These are phyloP conservation scores for Suhomyces coccinellae DNA, from an alignment of 1,139 yeast genomes.

Conservation along the genomic window DNA sequence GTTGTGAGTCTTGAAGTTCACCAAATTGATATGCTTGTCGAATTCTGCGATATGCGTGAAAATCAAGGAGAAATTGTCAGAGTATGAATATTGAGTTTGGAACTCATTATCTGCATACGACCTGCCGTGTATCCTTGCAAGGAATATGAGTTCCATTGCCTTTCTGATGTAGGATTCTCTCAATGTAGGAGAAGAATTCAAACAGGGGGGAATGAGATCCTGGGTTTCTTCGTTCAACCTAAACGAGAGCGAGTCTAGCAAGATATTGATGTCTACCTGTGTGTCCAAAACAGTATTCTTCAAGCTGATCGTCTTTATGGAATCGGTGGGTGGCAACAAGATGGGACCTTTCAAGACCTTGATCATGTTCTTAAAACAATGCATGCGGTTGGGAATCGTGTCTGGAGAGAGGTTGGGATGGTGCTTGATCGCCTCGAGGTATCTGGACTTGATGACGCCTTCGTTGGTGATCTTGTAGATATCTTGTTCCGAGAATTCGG, in stretches of 20 bases:
- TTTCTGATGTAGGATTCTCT: constrained; percentile 53
- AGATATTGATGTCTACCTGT: constrained; percentile 54
- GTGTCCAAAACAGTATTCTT: constrained; percentile 51
- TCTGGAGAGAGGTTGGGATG: constrained; percentile 31
- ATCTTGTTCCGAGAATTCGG: constrained; percentile 33
- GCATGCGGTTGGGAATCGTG: constrained; percentile 49
- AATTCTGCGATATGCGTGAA: constrained; percentile 39
- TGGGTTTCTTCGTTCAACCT: constrained; percentile 37
- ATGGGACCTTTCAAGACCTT: constrained; percentile 67
- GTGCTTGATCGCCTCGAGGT: constrained; percentile 30
- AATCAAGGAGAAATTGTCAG: constrained; percentile 39
- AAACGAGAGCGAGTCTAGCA: constrained; percentile 50
- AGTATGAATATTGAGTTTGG: constrained; percentile 40
- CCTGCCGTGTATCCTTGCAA: constrained; percentile 35
- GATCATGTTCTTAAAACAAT: constrained; percentile 56
- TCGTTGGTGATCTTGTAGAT: constrained; percentile 29
- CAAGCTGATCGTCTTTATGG: constrained; percentile 53
- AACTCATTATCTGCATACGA: constrained; percentile 27
- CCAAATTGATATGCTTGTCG: constrained; percentile 40
- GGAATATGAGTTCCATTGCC: constrained; percentile 47
- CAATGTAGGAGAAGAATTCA: constrained; percentile 26
- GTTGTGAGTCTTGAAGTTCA: constrained; percentile 25
- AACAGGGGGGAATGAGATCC: constrained; percentile 61
- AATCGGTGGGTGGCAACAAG: constrained; percentile 39
- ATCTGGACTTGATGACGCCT: constrained; percentile 30